These are phyloP conservation scores for Vigna angularis DNA, from an alignment of 306 rosid genomes.

Conservation along the genomic window DNA sequence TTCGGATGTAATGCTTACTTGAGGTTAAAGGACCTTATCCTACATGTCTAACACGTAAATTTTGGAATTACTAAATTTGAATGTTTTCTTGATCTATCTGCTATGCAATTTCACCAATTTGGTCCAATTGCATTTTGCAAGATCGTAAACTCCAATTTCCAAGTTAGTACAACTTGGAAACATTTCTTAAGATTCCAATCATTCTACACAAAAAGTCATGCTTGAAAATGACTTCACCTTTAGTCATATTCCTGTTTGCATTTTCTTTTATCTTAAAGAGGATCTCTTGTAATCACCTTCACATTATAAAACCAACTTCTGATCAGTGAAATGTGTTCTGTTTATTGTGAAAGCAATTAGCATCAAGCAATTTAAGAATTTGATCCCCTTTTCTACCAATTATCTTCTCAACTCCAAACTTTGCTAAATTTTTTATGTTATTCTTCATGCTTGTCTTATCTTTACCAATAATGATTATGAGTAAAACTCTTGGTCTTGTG, in stretches of 20 bases:
- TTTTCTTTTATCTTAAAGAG: constrained; percentile 19
- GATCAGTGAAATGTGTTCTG: constrained; percentile 20
- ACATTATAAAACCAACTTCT: neutral
- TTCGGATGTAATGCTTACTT: constrained; percentile 25
- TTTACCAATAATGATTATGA: neutral
- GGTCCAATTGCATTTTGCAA: constrained; percentile 8
- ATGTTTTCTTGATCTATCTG: constrained; percentile 28
- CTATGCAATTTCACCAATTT: constrained; percentile 8
- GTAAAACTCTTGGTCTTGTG: neutral
- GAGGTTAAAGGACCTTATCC: constrained; percentile 23
- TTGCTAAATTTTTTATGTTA: neutral
- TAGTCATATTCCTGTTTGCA: neutral
- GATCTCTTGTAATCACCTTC: constrained; percentile 17
- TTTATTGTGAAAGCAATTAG: neutral
- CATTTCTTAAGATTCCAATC: constrained; percentile 22
- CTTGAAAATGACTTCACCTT: constrained; percentile 34
- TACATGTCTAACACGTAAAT: neutral
- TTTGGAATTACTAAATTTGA: constrained; percentile 14
- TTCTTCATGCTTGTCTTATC: constrained; percentile 1
- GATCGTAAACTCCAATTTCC: neutral
- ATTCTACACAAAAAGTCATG: neutral
- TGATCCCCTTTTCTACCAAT: constrained; percentile 23
- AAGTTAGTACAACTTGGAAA: constrained; percentile 26
- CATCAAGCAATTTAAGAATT: constrained; percentile 6
- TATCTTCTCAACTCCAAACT: constrained; percentile 24